Evolutionary conservation across 108 stramenopile species (phyloP).

Genomic region (Nitzschia sp.): DNA sequence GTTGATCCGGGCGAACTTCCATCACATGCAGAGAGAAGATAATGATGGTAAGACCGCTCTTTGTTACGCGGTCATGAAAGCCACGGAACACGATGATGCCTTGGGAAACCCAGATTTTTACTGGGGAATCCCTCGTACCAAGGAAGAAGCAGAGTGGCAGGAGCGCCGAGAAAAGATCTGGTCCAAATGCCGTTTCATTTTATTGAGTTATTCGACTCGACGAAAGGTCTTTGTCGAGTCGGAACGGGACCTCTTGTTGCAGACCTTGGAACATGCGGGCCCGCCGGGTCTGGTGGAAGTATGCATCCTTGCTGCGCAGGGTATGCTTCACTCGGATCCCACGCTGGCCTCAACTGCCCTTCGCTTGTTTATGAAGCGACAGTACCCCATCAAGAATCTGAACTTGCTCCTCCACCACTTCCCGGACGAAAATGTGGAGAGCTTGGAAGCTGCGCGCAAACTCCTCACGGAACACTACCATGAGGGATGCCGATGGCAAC

Average conservation of each 20-base stretch:
- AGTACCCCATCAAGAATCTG: conserved; percentile 33
- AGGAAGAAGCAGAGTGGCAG: conserved; percentile 12
- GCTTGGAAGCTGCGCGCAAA: conserved; percentile 50
- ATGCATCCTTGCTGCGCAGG: not conserved
- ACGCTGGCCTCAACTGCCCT: conserved; percentile 9
- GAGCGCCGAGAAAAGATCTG: conserved; percentile 4
- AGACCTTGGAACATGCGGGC: conserved; percentile 6
- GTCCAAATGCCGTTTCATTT: conserved; percentile 6
- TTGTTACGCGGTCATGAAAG: conserved; percentile 3
- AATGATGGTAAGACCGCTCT: not conserved
- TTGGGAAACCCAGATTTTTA: not conserved
- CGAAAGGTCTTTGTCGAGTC: not conserved
- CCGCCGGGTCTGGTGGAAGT: conserved; percentile 11
- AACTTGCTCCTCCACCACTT: conserved; percentile 60
- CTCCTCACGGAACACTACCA: conserved; percentile 29
- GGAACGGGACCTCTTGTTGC: conserved; percentile 4
- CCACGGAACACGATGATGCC: not conserved
- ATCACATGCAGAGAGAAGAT: conserved; percentile 5
- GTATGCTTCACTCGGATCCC: conserved; percentile 13
- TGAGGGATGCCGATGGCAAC: not conserved
- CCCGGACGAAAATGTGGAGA: conserved; percentile 38
- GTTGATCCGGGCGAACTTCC: conserved; percentile 10
- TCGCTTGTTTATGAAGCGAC: conserved; percentile 2
- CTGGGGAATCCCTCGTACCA: conserved; percentile 11
- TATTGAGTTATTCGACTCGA: conserved; percentile 9